Conservation (phyloP, 768 basidiomycete genomes). For the Butyriboletus loyo region DNA sequence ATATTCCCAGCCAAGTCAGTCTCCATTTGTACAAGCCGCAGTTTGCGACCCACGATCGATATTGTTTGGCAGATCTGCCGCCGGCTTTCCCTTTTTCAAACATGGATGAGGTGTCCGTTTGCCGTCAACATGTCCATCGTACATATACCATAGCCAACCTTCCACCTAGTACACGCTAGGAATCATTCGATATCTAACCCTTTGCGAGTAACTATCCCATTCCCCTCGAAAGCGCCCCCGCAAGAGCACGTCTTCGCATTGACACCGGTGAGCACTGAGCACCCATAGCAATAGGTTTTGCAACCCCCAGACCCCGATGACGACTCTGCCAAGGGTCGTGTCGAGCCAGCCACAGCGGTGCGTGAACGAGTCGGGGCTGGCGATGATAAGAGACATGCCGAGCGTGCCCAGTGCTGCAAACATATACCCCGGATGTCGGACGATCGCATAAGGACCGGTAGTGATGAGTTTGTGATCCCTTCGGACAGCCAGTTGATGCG, state of each 20-base stretch:
- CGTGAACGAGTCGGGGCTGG: conserved; percentile 29
- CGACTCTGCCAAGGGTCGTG: conserved; percentile 10
- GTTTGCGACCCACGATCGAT: no score
- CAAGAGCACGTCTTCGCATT: conserved; percentile 26
- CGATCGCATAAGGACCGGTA: conserved; percentile 34
- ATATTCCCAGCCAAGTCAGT: no score
- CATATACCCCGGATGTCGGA: conserved; percentile 37
- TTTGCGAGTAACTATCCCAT: conserved; percentile 23
- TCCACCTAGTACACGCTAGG: conserved; percentile 24
- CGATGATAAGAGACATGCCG: conserved; percentile 32
- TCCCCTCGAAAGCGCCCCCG: conserved; percentile 17
- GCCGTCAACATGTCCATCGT: not conserved
- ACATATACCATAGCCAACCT: not conserved
- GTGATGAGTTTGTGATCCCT: conserved; percentile 32
- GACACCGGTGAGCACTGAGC: conserved; percentile 28
- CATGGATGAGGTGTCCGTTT: no score
- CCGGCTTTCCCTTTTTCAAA: no score
- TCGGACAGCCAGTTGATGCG: conserved; percentile 32
- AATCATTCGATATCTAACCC: conserved; percentile 27
- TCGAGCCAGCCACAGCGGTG: conserved; percentile 27
- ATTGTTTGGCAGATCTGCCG: not conserved
- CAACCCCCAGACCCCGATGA: conserved; percentile 29
- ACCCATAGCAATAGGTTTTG: conserved; percentile 27
- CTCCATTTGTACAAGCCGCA: no score
- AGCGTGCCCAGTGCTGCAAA: conserved; percentile 20